Base-by-base conservation (phyloP, 257 asterid genomes). In the Euphrasia confusa region DNA sequence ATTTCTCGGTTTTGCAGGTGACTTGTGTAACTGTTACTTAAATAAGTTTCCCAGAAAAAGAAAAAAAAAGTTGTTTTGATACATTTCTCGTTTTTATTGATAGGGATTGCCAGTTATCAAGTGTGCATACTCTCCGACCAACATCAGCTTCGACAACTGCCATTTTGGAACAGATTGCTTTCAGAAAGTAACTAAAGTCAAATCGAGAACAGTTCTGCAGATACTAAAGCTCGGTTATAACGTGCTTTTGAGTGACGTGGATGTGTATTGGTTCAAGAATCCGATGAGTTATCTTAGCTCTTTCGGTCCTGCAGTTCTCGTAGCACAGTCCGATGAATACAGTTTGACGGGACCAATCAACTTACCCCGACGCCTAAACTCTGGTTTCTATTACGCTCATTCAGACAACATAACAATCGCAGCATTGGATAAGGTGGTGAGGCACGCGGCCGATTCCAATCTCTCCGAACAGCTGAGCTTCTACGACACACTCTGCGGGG, bases 141-240 rank as follows among this genome's bases (percentile, higher is more conserved):
- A 82, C 69, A 71, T 86, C 83, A 86, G 97, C 88, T 92, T 81
- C 15, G 96, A 87, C 56, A 21, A 87, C 74, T 92, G 99, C 75
- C 99, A 92, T 79, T 92, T 92, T 53, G 99, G 97, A 49, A 84
- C 96, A 0, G 91, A 86, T 60, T 89, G 97, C 81, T 93, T 87
- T 77, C 93, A 78, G 75, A 89, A 64, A 77, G 99, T 93, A 68
- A 93, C 95, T 67, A 87, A 92, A 80, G 93, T 89, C 32, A 92
- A 92, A 78, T 92, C 97, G 17, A 89, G 84, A 77, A 70, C 74
- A 79, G 99, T 92, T 73, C 80, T 92, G 74, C 88, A 84, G 71
- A 85, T 89, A 57, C 61, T 92, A 54, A 87, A 89, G 81, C 84
- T 86, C 8, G 97, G 99, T 10, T 79, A 74, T 63, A 77, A 68